These are phyloP conservation scores for Scytalidium lignicola DNA, from an alignment of 2,329 filamentous ascomycete genomes.

Conservation along the genomic window DNA sequence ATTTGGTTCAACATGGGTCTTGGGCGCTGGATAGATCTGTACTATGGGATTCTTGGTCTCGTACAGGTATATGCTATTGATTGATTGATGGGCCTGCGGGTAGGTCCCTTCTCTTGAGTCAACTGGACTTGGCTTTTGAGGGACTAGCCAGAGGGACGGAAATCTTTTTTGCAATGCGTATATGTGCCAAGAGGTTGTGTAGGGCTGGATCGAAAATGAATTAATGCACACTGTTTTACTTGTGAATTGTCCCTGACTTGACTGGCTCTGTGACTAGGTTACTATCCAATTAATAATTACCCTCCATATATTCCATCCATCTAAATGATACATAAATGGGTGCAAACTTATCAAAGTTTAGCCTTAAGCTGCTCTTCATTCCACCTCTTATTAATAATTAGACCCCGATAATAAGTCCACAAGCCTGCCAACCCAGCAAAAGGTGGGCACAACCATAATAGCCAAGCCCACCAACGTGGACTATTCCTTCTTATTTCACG, in stretches of 20 bases:
- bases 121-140: too few relatives aligned
- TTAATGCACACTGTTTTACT: too few relatives aligned
- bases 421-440: constrained; percentile 62
- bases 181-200: too few relatives aligned
- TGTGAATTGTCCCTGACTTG: too few relatives aligned
- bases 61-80: neutral
- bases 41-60: neutral
- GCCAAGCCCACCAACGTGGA: constrained; percentile 61
- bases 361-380: constrained; percentile 54
- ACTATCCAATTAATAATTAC: too few relatives aligned
- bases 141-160: too few relatives aligned
- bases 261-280: too few relatives aligned
- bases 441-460: constrained; percentile 66
- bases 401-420: constrained; percentile 71
- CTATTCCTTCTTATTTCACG: constrained; percentile 54
- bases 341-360: constrained; percentile 41
- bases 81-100: neutral
- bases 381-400: constrained; percentile 67
- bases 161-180: too few relatives aligned
- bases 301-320: too few relatives aligned
- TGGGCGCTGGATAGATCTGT: neutral
- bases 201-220: too few relatives aligned
- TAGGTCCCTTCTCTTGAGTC: too few relatives aligned
- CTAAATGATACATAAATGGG: too few relatives aligned
- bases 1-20: neutral